These are phyloP conservation scores for Dryadomyces quercus-mongolicae DNA, from an alignment of 2,329 filamentous ascomycete species.

Conservation along the genomic window DNA sequence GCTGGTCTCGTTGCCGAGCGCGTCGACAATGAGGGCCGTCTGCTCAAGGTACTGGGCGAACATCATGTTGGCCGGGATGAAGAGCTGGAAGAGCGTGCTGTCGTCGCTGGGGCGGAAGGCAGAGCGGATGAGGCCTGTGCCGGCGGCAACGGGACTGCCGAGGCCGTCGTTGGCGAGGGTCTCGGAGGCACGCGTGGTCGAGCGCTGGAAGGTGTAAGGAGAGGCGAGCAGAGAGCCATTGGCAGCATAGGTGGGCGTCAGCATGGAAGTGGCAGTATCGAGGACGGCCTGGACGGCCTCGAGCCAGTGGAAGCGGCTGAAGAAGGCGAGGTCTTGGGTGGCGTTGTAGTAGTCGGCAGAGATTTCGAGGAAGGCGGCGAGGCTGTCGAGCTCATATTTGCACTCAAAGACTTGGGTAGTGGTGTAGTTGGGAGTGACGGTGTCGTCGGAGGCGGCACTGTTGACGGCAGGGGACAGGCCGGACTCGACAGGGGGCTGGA, in stretches of 20 bases:
- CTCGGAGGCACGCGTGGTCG: conserved; percentile 63
- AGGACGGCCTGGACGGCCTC: conserved; percentile 60
- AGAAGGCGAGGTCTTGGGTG: conserved; percentile 62
- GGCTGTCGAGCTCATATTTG: conserved; percentile 89
- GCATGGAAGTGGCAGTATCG: conserved; percentile 55
- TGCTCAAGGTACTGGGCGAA: conserved; percentile 50
- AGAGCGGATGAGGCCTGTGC: conserved; percentile 74
- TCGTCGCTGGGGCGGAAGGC: conserved; percentile 90
- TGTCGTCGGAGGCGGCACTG: conserved; percentile 46
- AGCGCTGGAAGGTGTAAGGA: conserved; percentile 67
- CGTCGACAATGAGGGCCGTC: conserved; percentile 31
- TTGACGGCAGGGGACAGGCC: conserved; percentile 47
- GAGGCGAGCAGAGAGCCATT: conserved; percentile 41
- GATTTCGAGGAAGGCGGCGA: conserved; percentile 76
- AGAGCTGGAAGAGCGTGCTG: conserved; percentile 71
- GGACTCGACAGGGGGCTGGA: conserved; percentile 75
- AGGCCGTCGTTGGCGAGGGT: conserved; percentile 66
- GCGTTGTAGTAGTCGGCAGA: conserved; percentile 67
- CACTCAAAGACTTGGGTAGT: conserved; percentile 73
- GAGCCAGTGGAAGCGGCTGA: conserved; percentile 61
- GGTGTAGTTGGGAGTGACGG: conserved; percentile 52
- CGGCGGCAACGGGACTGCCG: conserved; percentile 65
- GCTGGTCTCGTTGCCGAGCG: conserved; percentile 27
- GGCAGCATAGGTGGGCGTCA: conserved; percentile 58
- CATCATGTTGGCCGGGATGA: conserved; percentile 87